phyloP scores from a whole-genome alignment of 2,329 filamentous ascomycete genomes.

The Neonectria faginata region DNA sequence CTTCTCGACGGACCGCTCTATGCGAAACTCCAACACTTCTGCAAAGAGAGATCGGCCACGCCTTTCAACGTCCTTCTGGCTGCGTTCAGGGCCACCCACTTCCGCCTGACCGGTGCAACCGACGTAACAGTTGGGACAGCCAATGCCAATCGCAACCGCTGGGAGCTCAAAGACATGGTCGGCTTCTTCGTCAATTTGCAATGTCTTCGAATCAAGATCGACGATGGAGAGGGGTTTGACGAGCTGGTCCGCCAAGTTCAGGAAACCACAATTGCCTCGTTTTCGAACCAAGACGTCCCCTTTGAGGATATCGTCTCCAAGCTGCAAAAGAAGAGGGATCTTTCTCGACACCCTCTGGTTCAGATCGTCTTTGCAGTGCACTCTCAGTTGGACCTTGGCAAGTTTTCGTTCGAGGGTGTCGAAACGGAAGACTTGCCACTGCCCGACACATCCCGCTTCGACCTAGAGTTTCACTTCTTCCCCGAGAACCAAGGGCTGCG shows the following conservation, averaged over 20 bases:
- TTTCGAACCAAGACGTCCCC: conserved; percentile 41
- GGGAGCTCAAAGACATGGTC: conserved; percentile 33
- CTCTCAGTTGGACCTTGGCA: conserved; percentile 37
- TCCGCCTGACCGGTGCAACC: conserved; percentile 36
- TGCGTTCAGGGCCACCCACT: conserved; percentile 42
- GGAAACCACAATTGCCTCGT: conserved; percentile 12
- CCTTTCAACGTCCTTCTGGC: conserved; percentile 34
- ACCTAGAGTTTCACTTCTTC: conserved; percentile 44
- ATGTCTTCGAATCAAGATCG: conserved; percentile 37
- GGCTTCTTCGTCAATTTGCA: conserved; percentile 42
- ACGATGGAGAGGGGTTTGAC: conserved; percentile 30
- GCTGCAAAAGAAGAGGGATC: conserved; percentile 24
- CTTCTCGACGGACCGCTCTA: conserved; percentile 19
- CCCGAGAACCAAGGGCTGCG: conserved; percentile 28
- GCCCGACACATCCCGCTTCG: conserved; percentile 33
- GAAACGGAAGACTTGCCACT: conserved; percentile 24
- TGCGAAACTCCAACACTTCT: conserved; percentile 24
- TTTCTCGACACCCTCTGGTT: conserved; percentile 33
- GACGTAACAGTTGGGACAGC: conserved; percentile 40
- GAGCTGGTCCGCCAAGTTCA: conserved; percentile 35
- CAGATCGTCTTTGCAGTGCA: conserved; percentile 33
- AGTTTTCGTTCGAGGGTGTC: conserved; percentile 34
- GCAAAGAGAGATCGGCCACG: conserved; percentile 15
- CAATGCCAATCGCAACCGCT: conserved; percentile 32
- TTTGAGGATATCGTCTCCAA: conserved; percentile 35